These are phyloP conservation scores for Amanita pallidorosea DNA, from an alignment of 768 basidiomycete genomes.

Conservation along the genomic window DNA sequence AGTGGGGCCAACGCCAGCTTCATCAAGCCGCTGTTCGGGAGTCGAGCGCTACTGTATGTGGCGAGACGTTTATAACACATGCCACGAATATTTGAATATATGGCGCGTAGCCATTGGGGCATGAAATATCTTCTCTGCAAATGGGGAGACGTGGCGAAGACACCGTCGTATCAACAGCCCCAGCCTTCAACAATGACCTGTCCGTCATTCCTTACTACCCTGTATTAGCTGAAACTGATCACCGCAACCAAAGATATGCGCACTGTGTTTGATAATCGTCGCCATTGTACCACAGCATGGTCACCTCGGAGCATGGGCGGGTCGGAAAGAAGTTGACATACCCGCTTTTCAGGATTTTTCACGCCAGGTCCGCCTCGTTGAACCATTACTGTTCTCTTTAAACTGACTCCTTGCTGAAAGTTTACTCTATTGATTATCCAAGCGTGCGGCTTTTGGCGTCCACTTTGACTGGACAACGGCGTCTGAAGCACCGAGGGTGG, in stretches of 20 bases:
- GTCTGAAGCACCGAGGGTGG: too few relatives aligned
- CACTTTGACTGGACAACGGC: too few relatives aligned
- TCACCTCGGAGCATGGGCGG: slow-evolving; percentile 18
- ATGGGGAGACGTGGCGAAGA: too few relatives aligned
- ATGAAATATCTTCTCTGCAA: too few relatives aligned
- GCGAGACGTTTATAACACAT: too few relatives aligned
- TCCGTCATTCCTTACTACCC: slow-evolving; percentile 8
- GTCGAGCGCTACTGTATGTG: too few relatives aligned
- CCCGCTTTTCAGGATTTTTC: slow-evolving; percentile 18
- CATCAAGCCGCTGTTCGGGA: too few relatives aligned
- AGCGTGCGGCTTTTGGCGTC: too few relatives aligned
- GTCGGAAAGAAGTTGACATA: slow-evolving; percentile 10
- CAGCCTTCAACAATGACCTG: slow-evolving; percentile 25
- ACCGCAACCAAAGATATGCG: slow-evolving; percentile 16
- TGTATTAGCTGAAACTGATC: slow-evolving; percentile 3
- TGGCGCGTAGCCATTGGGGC: too few relatives aligned
- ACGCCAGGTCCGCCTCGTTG: slow-evolving; percentile 18
- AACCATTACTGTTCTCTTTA: neutral
- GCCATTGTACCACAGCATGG: slow-evolving; percentile 23
- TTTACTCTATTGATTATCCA: too few relatives aligned
- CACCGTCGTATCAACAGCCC: slow-evolving; percentile 27
- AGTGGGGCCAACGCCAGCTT: too few relatives aligned
- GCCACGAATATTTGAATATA: too few relatives aligned
- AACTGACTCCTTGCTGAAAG: neutral
- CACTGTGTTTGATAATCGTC: slow-evolving; percentile 25